Evolutionary conservation across 2,329 filamentous ascomycete species (phyloP).

Genomic region (Phyllosticta citribraziliensis): DNA sequence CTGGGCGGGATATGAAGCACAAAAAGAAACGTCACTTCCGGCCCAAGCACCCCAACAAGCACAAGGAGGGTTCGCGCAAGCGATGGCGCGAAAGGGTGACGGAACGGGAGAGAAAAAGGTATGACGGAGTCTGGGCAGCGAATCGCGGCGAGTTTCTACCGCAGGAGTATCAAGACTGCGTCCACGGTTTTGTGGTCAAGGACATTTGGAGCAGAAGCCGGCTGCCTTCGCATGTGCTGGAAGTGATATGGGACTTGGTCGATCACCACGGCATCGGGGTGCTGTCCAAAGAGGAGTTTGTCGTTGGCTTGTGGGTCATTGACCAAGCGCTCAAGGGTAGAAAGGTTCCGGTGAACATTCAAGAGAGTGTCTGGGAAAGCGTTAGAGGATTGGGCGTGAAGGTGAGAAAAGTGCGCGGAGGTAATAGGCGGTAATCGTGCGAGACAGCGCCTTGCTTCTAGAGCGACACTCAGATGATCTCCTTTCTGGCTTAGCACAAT

Average conservation of each 20-base stretch:
- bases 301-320: slow-evolving; percentile 74
- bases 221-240: slow-evolving; percentile 56
- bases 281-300: slow-evolving; percentile 61
- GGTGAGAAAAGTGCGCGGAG: slow-evolving; percentile 12
- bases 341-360: slow-evolving; percentile 63
- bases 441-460: too few species aligned
- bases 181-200: slow-evolving; percentile 58
- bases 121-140: slow-evolving; percentile 77
- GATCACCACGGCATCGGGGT: slow-evolving; percentile 47
- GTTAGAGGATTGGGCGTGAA: slow-evolving; percentile 39
- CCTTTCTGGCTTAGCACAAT: too few species aligned
- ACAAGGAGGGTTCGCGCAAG: slow-evolving; percentile 65
- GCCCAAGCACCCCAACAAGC: slow-evolving; percentile 54
- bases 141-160: slow-evolving; percentile 52
- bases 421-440: neutral
- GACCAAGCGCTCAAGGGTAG: slow-evolving; percentile 71
- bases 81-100: slow-evolving; percentile 71
- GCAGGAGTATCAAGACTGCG: slow-evolving; percentile 27
- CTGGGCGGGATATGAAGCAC: slow-evolving; percentile 42
- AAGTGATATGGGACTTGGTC: slow-evolving; percentile 69
- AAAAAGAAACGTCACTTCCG: slow-evolving; percentile 48
- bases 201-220: slow-evolving; percentile 69
- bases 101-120: slow-evolving; percentile 62
- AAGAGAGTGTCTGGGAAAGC: slow-evolving; percentile 67
- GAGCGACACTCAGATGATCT: too few species aligned